These are phyloP conservation scores for Hirschioporus abietinus DNA, from an alignment of 768 basidiomycete genomes.

Conservation along the genomic window DNA sequence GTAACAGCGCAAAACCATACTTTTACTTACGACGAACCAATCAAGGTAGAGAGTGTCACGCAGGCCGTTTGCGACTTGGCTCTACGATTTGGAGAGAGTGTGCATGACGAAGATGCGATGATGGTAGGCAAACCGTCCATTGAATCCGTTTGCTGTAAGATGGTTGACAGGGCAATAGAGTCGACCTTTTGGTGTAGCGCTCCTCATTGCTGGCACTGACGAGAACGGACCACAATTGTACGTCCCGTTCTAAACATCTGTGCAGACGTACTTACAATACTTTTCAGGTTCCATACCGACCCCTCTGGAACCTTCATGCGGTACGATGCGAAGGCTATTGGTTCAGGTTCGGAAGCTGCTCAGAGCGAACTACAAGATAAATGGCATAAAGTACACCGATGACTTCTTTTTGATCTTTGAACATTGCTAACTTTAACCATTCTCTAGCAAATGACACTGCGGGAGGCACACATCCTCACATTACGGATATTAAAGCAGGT, in stretches of 20 bases:
- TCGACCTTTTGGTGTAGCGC: conserved; percentile 95
- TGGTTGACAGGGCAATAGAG: conserved; percentile 38
- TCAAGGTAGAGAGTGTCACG: conserved; percentile 96
- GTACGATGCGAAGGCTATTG: conserved; percentile 98
- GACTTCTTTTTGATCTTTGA: not conserved
- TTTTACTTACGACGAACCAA: conserved; percentile 95
- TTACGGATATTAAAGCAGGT: conserved; percentile 94
- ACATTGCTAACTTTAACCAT: conserved; percentile 7
- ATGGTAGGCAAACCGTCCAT: conserved; percentile 49
- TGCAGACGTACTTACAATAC: not conserved
- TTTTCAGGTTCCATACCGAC: conserved; percentile 87
- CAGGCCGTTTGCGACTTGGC: conserved; percentile 98
- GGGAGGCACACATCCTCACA: conserved; percentile 82
- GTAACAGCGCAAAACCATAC: conserved; percentile 94
- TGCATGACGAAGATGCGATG: conserved; percentile 97
- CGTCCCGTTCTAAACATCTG: conserved; percentile 25
- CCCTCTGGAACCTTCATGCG: conserved; percentile 97
- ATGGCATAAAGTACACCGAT: conserved; percentile 76
- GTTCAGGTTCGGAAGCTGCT: conserved; percentile 95
- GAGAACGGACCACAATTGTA: conserved; percentile 95
- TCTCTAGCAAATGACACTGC: conserved; percentile 82
- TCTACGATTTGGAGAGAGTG: conserved; percentile 95
- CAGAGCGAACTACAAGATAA: conserved; percentile 96
- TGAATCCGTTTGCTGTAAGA: not conserved
- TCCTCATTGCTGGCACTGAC: conserved; percentile 96